Base-by-base conservation (phyloP, 169 alveolate genomes). In the Neospora caninum region DNA sequence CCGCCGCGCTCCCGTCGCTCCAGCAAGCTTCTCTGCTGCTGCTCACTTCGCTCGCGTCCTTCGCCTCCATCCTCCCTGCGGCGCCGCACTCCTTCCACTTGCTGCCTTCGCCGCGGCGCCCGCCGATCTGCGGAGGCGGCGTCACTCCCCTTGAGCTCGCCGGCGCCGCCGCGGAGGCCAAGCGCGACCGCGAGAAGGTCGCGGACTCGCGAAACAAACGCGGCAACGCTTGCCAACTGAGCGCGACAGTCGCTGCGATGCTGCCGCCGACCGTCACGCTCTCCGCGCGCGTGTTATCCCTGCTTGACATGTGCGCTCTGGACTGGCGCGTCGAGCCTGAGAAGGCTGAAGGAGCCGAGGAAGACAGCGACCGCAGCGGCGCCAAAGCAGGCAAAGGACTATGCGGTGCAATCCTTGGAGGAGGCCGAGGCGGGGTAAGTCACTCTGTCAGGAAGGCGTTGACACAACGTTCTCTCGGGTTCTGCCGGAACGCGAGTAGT, bases 51-150 rank as follows among this genome's bases (percentile, higher is more conserved):
- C 89, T 82, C 67, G 64, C 41, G 10, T 41, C 89, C 39, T 38
- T 82, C 36, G 2, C 89, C 41, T 22, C 89, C 10, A 42, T 82
- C 67, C 89, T 82, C 31, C 89, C 89, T 9, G 89, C 89, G 20
- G 89, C 89, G 34, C 89, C 89, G 16, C 89, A 82, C 89, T 29
- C 89, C 64, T 82, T 82, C 41, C 89, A 82, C 41, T n/a, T 82
- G 34, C 89, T 82, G 53, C 89, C 89, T 38, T 38, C 89, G 69
- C 31, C 89, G 4, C 89, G 89, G 67, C 53, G 89, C 42, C 89
- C 89, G 34, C 89, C 89, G 69, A 29, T 82, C 69, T 82, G 67
- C 67, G 89, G 89, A 7, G 89, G 67, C 89, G 89, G 89, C 38
- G 89, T 82, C 43, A 41, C 89, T 7, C 69, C 67, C 89, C 69